phyloP scores from a whole-genome alignment of 1,139 yeast species.

The Yamadazyma epiphylla region DNA sequence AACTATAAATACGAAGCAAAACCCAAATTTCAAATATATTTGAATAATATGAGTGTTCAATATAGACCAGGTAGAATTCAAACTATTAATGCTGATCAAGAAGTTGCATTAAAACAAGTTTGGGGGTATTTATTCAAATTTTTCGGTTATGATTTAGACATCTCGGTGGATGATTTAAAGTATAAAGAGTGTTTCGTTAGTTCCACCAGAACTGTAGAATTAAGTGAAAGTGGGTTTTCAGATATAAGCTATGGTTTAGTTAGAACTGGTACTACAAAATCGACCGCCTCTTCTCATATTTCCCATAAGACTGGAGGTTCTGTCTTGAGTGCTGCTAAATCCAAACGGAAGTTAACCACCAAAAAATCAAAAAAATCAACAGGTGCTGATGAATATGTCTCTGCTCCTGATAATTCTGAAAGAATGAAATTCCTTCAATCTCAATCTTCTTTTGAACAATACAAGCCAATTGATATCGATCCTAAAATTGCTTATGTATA shows the following conservation, averaged over 20 bases:
- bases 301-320: slow-evolving; percentile 22
- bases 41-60: slow-evolving; percentile 5
- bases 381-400: slow-evolving; percentile 8
- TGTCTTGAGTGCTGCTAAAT: slow-evolving; percentile 12
- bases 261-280: slow-evolving; percentile 24
- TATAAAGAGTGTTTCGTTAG: slow-evolving; percentile 33
- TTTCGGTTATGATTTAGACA: slow-evolving; percentile 34
- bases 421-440: slow-evolving; percentile 31
- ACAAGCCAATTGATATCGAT: slow-evolving; percentile 18
- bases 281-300: slow-evolving; percentile 23
- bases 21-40: no score
- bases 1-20: no score
- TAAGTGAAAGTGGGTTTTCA: slow-evolving; percentile 15
- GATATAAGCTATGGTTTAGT: slow-evolving; percentile 19
- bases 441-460: slow-evolving; percentile 26
- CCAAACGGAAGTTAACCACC: slow-evolving; percentile 14
- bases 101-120: slow-evolving; percentile 34
- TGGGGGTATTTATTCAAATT: slow-evolving; percentile 38
- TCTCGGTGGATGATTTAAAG: slow-evolving; percentile 28
- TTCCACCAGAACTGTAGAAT: slow-evolving; percentile 21
- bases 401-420: slow-evolving; percentile 18
- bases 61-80: slow-evolving; percentile 42
- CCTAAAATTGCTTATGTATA: slow-evolving; percentile 24
- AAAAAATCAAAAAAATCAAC: slow-evolving; percentile 2
- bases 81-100: slow-evolving; percentile 38